These are phyloP conservation scores for Magnaporthiopsis poae DNA, from an alignment of 2,329 filamentous ascomycete genomes.

Conservation along the genomic window DNA sequence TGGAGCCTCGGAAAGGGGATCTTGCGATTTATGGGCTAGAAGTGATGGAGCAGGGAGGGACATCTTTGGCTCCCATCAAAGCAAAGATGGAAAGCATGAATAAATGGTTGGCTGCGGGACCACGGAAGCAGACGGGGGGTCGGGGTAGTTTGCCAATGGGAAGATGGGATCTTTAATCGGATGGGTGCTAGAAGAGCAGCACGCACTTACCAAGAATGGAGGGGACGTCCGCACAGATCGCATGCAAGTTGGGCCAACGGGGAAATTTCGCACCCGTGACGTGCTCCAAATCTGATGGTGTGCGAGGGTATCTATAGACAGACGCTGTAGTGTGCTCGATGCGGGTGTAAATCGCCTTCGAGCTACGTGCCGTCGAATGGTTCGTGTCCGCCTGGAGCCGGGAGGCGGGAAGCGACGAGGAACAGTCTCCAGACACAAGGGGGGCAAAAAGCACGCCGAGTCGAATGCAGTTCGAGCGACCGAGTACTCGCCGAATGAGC, in stretches of 20 bases:
- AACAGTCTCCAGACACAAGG: neutral
- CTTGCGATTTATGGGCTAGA: neutral
- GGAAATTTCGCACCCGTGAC: neutral
- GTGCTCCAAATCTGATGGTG: neutral
- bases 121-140: neutral
- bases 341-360: neutral
- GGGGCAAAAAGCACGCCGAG: neutral
- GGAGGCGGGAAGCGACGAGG: neutral
- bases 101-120: neutral
- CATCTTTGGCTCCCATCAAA: neutral
- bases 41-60: neutral
- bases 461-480: neutral
- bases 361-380: neutral
- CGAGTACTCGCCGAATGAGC: neutral
- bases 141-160: neutral
- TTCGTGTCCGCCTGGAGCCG: neutral
- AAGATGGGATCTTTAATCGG: neutral
- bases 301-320: neutral
- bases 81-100: neutral
- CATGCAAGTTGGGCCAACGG: neutral
- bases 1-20: neutral
- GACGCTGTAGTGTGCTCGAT: neutral
- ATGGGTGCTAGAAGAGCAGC: neutral
- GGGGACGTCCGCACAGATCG: neutral
- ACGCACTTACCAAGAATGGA: neutral